Base-by-base conservation (phyloP, 495 filamentous ascomycete species). In the Penicillium parvum region DNA sequence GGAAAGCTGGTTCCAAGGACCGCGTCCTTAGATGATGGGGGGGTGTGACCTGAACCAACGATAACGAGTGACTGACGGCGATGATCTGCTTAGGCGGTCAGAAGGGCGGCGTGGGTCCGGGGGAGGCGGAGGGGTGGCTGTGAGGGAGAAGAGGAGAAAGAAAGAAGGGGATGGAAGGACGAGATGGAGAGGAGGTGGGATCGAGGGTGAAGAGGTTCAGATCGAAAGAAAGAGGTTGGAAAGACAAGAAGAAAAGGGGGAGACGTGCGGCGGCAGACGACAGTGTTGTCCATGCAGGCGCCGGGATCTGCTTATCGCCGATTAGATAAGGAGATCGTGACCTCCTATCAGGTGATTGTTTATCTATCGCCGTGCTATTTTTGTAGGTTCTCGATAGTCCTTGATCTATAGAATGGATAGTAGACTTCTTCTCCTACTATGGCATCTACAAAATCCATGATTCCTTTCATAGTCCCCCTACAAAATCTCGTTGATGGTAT, bases 51-150 rank as follows among this genome's bases (percentile, higher is more conserved):
- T 36, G 32, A 40, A 36, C 39, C 45, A 47, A 53, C 57, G 66
- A 66, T 64, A 67, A 66, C 59, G 55, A 65, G 49, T 56, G 56
- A 54, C 49, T 48, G 45, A 44, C 40, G 50, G 46, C 34, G 55
- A 37, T 53, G 56, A 57, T 53, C 42, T 38, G 32, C 33, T 49
- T 53, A 60, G 60, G 60, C 60, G 62, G 64, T 66, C 57, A 63
- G 63, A 39, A 58, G 63, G 56, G 60, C 58, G 62, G 64, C 28
- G 28, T 42, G 16, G 37, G 37, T 47, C 35, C 18, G 34, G 34
- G 16, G 37, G 19, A 20, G 21, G 17, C 20, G 12, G 25, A 6
- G 26, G 21, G 16, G 15, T 5, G 20, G 15, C 5, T 26, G 32
- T 39, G 21, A 12, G 32, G 7, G 22, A 19, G 26, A 10, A 10